phyloP scores from a whole-genome alignment of 2,329 filamentous ascomycete species.

The Monosporascus sp. region DNA sequence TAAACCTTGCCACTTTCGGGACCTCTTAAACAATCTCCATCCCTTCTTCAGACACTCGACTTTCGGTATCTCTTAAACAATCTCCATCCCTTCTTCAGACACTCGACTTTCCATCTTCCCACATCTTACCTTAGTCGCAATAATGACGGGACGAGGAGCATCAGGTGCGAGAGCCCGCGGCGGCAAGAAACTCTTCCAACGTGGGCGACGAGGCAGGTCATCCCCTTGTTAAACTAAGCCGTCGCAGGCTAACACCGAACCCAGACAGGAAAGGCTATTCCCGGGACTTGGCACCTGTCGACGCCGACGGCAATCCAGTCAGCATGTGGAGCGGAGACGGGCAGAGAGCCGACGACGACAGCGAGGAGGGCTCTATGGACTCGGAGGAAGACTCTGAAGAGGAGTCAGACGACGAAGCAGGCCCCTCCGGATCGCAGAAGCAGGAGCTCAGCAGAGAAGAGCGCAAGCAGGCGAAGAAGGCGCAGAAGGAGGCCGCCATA shows the following conservation, averaged over 20 bases:
- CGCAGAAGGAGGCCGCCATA: conserved; percentile 84
- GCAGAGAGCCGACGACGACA: conserved; percentile 41
- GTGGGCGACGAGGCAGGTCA: conserved; percentile 77
- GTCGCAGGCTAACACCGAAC: not conserved
- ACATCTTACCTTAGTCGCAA: conserved; percentile 1
- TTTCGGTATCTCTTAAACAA: conserved; percentile 1
- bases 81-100: conserved; percentile 3
- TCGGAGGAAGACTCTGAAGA: conserved; percentile 39
- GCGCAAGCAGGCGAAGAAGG: conserved; percentile 81
- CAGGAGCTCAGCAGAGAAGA: conserved; percentile 73
- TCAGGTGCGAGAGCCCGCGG: conserved; percentile 57
- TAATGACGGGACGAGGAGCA: conserved; percentile 38
- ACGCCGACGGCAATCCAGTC: conserved; percentile 81
- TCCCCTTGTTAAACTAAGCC: not conserved
- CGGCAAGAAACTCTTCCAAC: conserved; percentile 92
- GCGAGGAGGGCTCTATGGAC: conserved; percentile 38
- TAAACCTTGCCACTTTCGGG: no score
- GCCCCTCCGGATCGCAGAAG: conserved; percentile 35
- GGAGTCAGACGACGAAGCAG: conserved; percentile 28
- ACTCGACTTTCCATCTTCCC: not conserved
- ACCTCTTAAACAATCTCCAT: conserved; percentile 4
- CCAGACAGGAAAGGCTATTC: conserved; percentile 94
- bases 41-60: not conserved
- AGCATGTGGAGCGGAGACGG: conserved; percentile 75
- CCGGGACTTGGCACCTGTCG: conserved; percentile 79